Base-by-base conservation (phyloP, 495 filamentous ascomycete genomes). In the Penicillium simplicissimum region DNA sequence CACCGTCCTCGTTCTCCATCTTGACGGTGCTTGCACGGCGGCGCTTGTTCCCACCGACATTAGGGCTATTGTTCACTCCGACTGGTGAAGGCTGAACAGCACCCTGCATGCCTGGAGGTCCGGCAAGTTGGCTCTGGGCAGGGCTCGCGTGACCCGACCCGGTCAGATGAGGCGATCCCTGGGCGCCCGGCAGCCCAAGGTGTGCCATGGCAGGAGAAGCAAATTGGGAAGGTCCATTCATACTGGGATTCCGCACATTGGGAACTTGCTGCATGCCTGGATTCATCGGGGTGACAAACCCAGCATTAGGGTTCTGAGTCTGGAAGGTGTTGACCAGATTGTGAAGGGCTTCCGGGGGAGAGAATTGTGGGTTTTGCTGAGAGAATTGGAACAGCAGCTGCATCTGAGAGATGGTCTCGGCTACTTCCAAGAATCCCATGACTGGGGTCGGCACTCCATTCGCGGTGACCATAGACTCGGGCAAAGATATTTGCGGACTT, bases 1-100 rank as follows among this genome's bases (percentile, higher is more conserved):
- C 72, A 54, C 70, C 78, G 21, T 85, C 85, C 17, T 93, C 90
- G 17, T 79, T 84, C 59, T 94, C 92, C 37, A 81, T 77, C 77
- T 96, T 95, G 52, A 94, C 89, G 4, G 85, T 85, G 60, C 90
- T 93, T 10, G 87, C 79, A 42, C 91, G 79, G 58, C 93, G 82
- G 59, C 91, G 85, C 76, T 95, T 93, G 69, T 88, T 89, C 49
- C 82, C 67, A 36, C 67, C 87, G 35, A 88, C 85, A 57, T 88
- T 90, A 10, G 93, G 93, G 55, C 92, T 96, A 4, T 93, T 94
- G 69, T 91, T 96, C 8, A 90, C 88, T 65, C 90, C 93, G 3
- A 86, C 86, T 61, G 87, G 87, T n/a, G 83, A 88, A n/a, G 74
- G 81, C 58, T 80, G 84, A 47, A 82, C 80, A 71, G 90, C 87